Evolutionary conservation across 78 protist species (phyloP).

Genomic region (Dictyostelium discoideum): dicty_2.7 NC_007088.5:2383001-2383500

Average conservation of each 20-base stretch:
- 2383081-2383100: too few relatives aligned
- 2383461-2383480: constrained; percentile 77
- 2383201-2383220: background rate
- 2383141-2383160: background rate
- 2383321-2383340: background rate
- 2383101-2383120: too few relatives aligned
- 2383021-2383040: too few relatives aligned
- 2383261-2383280: background rate
- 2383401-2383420: too few relatives aligned
- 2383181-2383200: background rate
- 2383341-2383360: background rate
- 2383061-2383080: too few relatives aligned
- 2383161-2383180: background rate
- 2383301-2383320: too few relatives aligned
- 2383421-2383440: constrained; percentile 86
- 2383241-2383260: background rate
- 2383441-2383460: constrained; percentile 49
- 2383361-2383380: background rate
- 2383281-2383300: background rate
- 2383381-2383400: constrained; percentile 22
- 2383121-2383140: background rate
- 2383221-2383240: background rate
- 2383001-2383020: too few relatives aligned
- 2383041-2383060: too few relatives aligned
- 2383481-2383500: constrained; percentile 71